These are phyloP conservation scores for Benincasa hispida DNA, from an alignment of 306 rosid genomes.

Conservation along the genomic window DNA sequence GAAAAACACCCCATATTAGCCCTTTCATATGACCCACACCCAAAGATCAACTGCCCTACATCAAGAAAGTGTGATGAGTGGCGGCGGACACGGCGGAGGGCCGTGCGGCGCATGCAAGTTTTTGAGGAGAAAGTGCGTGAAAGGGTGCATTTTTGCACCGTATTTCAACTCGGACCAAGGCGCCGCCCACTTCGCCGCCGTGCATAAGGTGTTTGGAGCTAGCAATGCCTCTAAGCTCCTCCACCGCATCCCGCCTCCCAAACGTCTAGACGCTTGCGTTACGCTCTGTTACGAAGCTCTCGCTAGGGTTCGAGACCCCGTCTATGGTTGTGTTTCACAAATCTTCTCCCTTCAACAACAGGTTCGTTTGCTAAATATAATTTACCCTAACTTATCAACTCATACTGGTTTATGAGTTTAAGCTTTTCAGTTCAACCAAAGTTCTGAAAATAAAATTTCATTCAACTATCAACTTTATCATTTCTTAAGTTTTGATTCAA, in stretches of 20 bases:
- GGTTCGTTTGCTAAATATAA: slow-evolving; percentile 17
- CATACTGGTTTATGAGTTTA: too few relatives aligned
- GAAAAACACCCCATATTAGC: background rate
- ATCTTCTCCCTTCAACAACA: slow-evolving; percentile 83
- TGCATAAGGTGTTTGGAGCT: slow-evolving; percentile 93
- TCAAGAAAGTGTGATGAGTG: slow-evolving; percentile 11
- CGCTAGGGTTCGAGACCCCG: slow-evolving; percentile 72
- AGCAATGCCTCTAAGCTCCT: slow-evolving; percentile 92
- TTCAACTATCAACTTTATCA: background rate
- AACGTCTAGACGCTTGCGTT: slow-evolving; percentile 63
- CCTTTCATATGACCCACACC: background rate
- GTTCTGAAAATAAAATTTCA: too few relatives aligned
- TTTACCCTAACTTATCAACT: background rate
- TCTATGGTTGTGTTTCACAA: slow-evolving; percentile 74
- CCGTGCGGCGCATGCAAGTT: slow-evolving; percentile 98
- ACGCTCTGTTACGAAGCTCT: slow-evolving; percentile 81
- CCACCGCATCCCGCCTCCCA: slow-evolving; percentile 38
- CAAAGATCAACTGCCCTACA: background rate
- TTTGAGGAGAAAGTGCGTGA: slow-evolving; percentile 66
- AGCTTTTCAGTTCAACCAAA: too few relatives aligned
- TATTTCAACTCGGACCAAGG: slow-evolving; percentile 83
- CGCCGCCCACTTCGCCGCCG: slow-evolving; percentile 77
- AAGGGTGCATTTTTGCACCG: slow-evolving; percentile 80
- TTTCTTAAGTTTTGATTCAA: background rate
- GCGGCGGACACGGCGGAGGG: slow-evolving; percentile 18